Percentiles rank a stretch among this genome's conserved stretches.
phyloP scores from a whole-genome alignment of 2,329 filamentous ascomycete species.

The Fusarium anguioides region DNA sequence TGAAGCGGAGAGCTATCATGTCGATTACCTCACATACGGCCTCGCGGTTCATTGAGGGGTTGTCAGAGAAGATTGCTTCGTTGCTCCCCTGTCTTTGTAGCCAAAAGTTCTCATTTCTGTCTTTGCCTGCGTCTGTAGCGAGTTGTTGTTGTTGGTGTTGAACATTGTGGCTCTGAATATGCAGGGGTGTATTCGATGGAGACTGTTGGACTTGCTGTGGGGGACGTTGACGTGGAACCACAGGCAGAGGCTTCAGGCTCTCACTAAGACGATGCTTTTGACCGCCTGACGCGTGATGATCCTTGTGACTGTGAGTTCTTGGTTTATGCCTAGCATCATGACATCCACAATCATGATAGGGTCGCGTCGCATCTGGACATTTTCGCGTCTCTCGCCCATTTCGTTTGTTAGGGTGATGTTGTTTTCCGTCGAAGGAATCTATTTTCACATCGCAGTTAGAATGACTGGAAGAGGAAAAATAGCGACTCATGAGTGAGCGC shows the following conservation, averaged over 20 bases:
- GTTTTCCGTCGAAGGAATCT: not conserved
- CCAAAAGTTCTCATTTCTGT: conserved; percentile 1
- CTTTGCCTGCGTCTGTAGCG: not conserved
- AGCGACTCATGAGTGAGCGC: conserved; percentile 19
- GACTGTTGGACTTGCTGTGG: conserved; percentile 16
- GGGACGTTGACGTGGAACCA: conserved; percentile 30
- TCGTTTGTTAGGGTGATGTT: not conserved
- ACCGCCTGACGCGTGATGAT: conserved; percentile 19
- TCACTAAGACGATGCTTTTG: conserved; percentile 5
- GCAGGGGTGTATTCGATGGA: conserved; percentile 19
- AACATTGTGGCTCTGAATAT: conserved; percentile 12
- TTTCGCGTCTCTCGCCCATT: not conserved
- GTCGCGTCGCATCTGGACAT: not conserved
- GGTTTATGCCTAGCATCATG: not conserved
- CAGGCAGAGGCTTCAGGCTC: conserved; percentile 21
- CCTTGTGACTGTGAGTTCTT: conserved; percentile 16
- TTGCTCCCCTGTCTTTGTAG: conserved; percentile 19
- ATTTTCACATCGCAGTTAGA: conserved; percentile 15
- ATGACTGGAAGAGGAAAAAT: not conserved
- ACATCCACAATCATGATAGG: not conserved
- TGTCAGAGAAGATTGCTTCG: conserved; percentile 19
- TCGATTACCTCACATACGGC: conserved; percentile 54
- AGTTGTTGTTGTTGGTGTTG: not conserved
- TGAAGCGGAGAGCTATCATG: conserved; percentile 53
- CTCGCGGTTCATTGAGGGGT: conserved; percentile 43